phyloP scores from a whole-genome alignment of 2,329 filamentous ascomycete species.

The Talaromyces amestolkiae region DNA sequence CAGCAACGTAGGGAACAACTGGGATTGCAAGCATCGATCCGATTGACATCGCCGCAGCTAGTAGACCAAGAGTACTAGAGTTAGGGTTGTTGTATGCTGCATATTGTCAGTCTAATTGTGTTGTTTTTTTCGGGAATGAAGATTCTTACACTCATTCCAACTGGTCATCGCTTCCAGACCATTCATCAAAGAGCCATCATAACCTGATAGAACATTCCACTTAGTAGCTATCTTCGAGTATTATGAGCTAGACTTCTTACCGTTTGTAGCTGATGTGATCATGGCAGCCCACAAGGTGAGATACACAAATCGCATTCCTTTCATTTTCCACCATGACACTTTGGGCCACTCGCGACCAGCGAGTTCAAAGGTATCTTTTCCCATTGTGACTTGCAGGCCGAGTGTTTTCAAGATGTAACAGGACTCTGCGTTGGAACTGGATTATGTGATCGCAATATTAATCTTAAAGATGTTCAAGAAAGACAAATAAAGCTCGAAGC shows the following conservation, averaged over 20 bases:
- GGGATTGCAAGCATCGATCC: conserved; percentile 51
- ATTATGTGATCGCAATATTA: not conserved
- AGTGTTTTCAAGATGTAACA: not conserved
- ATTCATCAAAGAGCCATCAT: conserved; percentile 49
- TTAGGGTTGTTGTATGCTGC: conserved; percentile 32
- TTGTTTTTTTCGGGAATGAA: not conserved
- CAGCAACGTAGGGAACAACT: conserved; percentile 48
- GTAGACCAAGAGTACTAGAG: conserved; percentile 42
- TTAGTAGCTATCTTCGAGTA: not conserved
- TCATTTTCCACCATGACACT: conserved; percentile 26
- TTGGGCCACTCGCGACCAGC: conserved; percentile 25
- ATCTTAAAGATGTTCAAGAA: not conserved
- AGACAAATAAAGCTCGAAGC: not conserved
- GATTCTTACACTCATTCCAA: conserved; percentile 42
- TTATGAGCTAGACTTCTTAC: not conserved
- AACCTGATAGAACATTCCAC: conserved; percentile 28
- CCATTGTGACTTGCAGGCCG: conserved; percentile 18
- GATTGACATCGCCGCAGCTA: conserved; percentile 49
- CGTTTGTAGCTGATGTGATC: conserved; percentile 26
- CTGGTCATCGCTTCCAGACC: conserved; percentile 46
- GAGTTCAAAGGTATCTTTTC: conserved; percentile 24
- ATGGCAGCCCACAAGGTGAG: conserved; percentile 25
- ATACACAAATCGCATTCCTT: conserved; percentile 26
- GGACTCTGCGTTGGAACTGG: not conserved
- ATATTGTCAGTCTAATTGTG: not conserved